Conservation (phyloP, 2,329 filamentous ascomycete species). For the Celoporthe dispersa region DNA sequence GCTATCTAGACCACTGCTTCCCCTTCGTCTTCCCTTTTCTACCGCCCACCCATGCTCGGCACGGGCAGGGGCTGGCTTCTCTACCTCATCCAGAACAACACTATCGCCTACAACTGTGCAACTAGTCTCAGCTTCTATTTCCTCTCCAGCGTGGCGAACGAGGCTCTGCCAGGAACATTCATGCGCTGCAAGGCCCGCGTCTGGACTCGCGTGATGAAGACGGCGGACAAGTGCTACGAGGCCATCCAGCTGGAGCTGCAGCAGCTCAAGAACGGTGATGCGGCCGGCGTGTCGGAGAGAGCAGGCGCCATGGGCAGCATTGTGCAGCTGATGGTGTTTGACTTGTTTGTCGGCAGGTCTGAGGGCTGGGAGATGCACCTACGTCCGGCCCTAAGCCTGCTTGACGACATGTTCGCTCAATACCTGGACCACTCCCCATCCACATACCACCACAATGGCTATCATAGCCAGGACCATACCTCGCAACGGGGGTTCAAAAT, state of each 20-base stretch:
- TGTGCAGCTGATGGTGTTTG: slow-evolving; percentile 48
- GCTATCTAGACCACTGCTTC: slow-evolving; percentile 35
- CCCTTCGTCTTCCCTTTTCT: slow-evolving; percentile 34
- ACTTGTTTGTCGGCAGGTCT: slow-evolving; percentile 40
- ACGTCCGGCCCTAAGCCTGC: slow-evolving; percentile 29
- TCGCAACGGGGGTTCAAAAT: not conserved
- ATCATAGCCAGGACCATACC: not conserved
- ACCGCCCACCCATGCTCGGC: slow-evolving; percentile 32
- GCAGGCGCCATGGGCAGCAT: slow-evolving; percentile 44
- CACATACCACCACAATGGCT: not conserved
- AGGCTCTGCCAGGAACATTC: not conserved
- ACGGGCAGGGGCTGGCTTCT: slow-evolving; percentile 29
- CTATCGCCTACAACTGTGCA: slow-evolving; percentile 32
- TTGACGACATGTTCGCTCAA: not conserved
- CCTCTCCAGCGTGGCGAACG: slow-evolving; percentile 15
- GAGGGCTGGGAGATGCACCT: slow-evolving; percentile 50
- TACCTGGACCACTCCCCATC: not conserved
- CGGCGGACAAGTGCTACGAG: not conserved
- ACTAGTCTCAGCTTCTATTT: slow-evolving; percentile 35
- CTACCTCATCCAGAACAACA: slow-evolving; percentile 32
- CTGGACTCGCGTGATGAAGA: slow-evolving; percentile 1
- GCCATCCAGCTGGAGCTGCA: not conserved
- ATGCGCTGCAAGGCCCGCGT: not conserved
- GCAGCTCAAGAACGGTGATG: not conserved
- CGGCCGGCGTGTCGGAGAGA: slow-evolving; percentile 33